A percentile compares a stretch with the other conserved stretches of the same genome.
Conservation (phyloP, 164 flowering plant species). For the grape (Vitis vinifera) region ASM3070453v1 NC_081822.1:2355001-2355500, state of each 20-base stretch:
- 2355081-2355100: constrained; percentile 56
- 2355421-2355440: not conserved
- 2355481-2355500: constrained; percentile 30
- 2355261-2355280: constrained; percentile 14
- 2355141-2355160: constrained; percentile 18
- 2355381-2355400: constrained; percentile 88
- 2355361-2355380: constrained; percentile 91
- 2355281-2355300: constrained; percentile 7
- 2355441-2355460: not conserved
- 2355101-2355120: constrained; percentile 50
- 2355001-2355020: constrained; percentile 50
- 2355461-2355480: constrained; percentile 12
- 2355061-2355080: constrained; percentile 78
- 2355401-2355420: constrained; percentile 73
- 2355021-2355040: constrained; percentile 66
- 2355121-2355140: constrained; percentile 47
- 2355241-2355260: constrained; percentile 25
- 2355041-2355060: constrained; percentile 70
- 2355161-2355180: constrained; percentile 15
- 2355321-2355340: constrained; percentile 20
- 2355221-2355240: constrained; percentile 53
- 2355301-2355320: constrained; percentile 16
- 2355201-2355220: constrained; percentile 15
- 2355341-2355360: constrained; percentile 30
- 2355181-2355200: constrained; percentile 23